Conservation (phyloP, 768 basidiomycete species). For the Auriscalpium vulgare region DNA sequence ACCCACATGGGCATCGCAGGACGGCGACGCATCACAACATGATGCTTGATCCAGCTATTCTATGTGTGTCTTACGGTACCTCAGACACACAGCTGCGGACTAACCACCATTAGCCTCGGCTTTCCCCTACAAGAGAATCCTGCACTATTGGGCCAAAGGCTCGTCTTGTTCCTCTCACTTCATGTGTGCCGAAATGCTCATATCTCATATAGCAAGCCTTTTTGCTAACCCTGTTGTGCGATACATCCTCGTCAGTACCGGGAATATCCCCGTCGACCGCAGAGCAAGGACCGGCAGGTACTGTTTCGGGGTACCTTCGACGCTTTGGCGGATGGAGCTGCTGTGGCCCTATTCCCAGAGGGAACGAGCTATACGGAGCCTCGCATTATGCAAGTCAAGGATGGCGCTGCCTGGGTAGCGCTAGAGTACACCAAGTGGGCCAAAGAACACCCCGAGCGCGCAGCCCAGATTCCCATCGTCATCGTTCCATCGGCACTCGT, state of each 20-base stretch:
- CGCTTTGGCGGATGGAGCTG: constrained; percentile 67
- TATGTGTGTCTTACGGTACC: constrained; percentile 47
- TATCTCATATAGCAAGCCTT: constrained; percentile 41
- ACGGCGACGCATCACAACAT: constrained; percentile 90
- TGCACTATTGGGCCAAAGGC: constrained; percentile 97
- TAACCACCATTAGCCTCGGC: constrained; percentile 49
- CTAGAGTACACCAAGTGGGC: constrained; percentile 86
- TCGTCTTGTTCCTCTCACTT: constrained; percentile 13
- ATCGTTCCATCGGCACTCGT: constrained; percentile 85
- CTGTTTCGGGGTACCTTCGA: constrained; percentile 89
- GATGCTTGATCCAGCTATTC: constrained; percentile 81
- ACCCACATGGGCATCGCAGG: constrained; percentile 29
- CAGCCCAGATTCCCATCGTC: constrained; percentile 36
- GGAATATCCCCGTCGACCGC: constrained; percentile 97
- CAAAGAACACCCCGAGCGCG: constrained; percentile 41
- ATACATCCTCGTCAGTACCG: constrained; percentile 76
- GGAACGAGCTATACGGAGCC: constrained; percentile 93
- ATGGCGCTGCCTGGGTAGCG: constrained; percentile 94
- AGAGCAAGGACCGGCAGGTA: constrained; percentile 83
- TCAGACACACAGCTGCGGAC: constrained; percentile 12
- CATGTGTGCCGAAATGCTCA: constrained; percentile 5
- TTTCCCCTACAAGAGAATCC: constrained; percentile 72
- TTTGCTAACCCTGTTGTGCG: constrained; percentile 72
- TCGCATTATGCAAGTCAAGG: constrained; percentile 83
- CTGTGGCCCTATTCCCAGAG: constrained; percentile 91